Evolutionary conservation across 352 stramenopile species (phyloP).

Genomic region (Globisporangium parvum): DNA sequence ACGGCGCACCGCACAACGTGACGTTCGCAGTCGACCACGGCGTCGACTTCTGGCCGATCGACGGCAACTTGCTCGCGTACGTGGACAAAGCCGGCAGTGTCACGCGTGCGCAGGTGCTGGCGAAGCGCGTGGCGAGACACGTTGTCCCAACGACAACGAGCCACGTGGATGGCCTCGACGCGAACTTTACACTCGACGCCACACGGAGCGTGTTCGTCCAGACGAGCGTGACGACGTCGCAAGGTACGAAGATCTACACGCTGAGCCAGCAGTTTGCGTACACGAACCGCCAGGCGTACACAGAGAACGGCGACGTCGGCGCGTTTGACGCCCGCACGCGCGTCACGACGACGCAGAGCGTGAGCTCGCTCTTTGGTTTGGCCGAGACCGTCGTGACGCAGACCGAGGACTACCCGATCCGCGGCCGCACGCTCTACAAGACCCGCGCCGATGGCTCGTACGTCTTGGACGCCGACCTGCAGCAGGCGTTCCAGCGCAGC

Average conservation of each 20-base stretch:
- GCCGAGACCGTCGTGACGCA: conserved; percentile 17
- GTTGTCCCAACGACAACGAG: conserved; percentile 19
- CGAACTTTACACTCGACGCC: conserved; percentile 41
- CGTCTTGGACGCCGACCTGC: conserved; percentile 34
- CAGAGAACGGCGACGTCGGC: conserved; percentile 34
- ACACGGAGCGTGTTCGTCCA: conserved; percentile 33
- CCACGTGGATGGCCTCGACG: conserved; percentile 21
- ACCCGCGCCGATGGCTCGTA: conserved; percentile 27
- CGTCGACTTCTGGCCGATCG: conserved; percentile 64
- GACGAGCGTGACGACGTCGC: conserved; percentile 50
- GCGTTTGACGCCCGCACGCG: conserved; percentile 36
- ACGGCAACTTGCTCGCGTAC: conserved; percentile 58
- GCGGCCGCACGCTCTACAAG: conserved; percentile 40
- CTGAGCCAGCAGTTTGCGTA: conserved; percentile 41
- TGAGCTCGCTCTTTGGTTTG: conserved; percentile 16
- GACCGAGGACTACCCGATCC: conserved; percentile 46
- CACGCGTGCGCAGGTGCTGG: conserved; percentile 33
- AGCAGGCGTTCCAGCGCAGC: conserved; percentile 36
- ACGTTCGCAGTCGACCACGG: conserved; percentile 57
- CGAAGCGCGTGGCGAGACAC: conserved; percentile 23
- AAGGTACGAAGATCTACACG: conserved; percentile 47
- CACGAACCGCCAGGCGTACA: conserved; percentile 46
- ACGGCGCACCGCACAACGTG: conserved; percentile 40
- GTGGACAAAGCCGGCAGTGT: conserved; percentile 28
- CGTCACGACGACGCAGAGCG: conserved; percentile 28